These are phyloP conservation scores for Cryptococcus sp. DNA, from an alignment of 1,284 basidiomycete genomes.

Conservation along the genomic window DNA sequence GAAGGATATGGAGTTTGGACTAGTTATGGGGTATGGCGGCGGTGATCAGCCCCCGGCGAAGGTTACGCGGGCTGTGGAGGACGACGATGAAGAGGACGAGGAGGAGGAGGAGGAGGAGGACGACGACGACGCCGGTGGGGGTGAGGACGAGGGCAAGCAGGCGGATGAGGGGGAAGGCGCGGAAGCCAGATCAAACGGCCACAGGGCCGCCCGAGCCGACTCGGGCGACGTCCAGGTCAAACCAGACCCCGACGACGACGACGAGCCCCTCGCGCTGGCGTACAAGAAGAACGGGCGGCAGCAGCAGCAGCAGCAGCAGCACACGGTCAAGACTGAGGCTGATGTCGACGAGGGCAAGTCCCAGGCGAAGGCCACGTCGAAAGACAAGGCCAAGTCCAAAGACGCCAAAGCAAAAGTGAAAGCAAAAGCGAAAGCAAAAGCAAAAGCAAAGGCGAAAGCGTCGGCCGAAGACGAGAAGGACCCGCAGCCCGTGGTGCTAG, in stretches of 20 bases:
- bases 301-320: constrained; percentile 15
- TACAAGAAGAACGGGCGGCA: constrained; percentile 11
- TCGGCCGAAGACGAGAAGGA: constrained; percentile 27
- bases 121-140: constrained; percentile 21
- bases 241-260: no score
- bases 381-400: constrained; percentile 38
- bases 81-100: constrained; percentile 35
- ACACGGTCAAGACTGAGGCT: constrained; percentile 7
- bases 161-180: constrained; percentile 17
- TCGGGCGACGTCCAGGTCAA: no score
- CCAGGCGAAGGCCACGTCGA: no score
- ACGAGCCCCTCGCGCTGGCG: no score
- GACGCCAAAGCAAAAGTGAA: constrained; percentile 20
- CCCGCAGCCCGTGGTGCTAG: constrained; percentile 59
- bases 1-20: constrained; percentile 94
- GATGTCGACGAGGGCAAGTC: constrained; percentile 18
- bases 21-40: constrained; percentile 80
- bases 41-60: constrained; percentile 64
- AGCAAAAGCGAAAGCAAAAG: constrained; percentile 59
- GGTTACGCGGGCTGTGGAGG: constrained; percentile 29
- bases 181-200: constrained; percentile 20
- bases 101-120: constrained; percentile 37
- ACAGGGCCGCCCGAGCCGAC: no score
- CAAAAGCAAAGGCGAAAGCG: constrained; percentile 63
- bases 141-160: constrained; percentile 23